Evolutionary conservation across 192 early-diverging fungal species (phyloP).

Genomic region (Gigaspora rosea): DNA sequence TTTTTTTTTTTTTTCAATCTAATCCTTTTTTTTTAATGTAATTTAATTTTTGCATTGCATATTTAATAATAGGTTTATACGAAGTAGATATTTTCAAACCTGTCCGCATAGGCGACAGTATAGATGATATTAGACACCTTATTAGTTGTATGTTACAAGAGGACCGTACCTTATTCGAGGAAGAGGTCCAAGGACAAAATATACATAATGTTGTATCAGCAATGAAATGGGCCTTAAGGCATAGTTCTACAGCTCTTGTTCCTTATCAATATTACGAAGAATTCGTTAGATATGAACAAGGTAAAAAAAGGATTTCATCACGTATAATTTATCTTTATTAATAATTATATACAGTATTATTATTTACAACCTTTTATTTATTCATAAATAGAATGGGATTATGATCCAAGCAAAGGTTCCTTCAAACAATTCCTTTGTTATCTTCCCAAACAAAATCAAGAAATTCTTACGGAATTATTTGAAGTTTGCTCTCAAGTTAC

Average conservation of each 20-base stretch:
- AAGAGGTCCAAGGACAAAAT: constrained; percentile 18
- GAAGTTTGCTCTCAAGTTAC: constrained; percentile 23
- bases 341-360: neutral
- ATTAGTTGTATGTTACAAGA: constrained; percentile 26
- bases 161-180: constrained; percentile 19
- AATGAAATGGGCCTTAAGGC: constrained; percentile 30
- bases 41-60: no score
- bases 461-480: constrained; percentile 16
- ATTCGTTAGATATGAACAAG: constrained; percentile 26
- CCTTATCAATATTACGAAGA: constrained; percentile 26
- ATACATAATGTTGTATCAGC: constrained; percentile 28
- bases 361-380: neutral
- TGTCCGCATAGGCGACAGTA: constrained; percentile 12
- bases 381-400: constrained; percentile 30
- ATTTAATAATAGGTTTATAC: constrained; percentile 15
- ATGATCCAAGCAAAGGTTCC: constrained; percentile 23
- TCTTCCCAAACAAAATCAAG: constrained; percentile 27
- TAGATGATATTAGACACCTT: constrained; percentile 17
- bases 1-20: neutral
- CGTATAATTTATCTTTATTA: neutral
- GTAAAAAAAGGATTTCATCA: neutral
- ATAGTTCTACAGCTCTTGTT: constrained; percentile 16
- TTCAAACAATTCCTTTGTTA: constrained; percentile 26
- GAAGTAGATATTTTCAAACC: constrained; percentile 32
- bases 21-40: neutral